These are phyloP conservation scores for Alternaria sp. DNA, from an alignment of 2,329 filamentous ascomycete species.

Conservation along the genomic window DNA sequence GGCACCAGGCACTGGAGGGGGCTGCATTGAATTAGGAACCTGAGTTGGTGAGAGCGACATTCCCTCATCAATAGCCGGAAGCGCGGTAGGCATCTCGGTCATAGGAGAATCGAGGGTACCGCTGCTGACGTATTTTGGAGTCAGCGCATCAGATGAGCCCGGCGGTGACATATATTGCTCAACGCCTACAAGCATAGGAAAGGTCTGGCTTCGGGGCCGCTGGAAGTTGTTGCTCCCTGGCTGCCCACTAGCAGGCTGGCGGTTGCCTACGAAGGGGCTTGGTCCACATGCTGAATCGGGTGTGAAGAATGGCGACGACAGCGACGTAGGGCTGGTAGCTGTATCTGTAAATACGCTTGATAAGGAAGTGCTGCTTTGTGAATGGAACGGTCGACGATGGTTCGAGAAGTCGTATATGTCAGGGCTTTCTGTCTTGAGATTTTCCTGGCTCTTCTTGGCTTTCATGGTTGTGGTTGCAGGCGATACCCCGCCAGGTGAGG, in stretches of 20 bases:
- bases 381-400: constrained; percentile 70
- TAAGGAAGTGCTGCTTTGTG: constrained; percentile 71
- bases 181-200: constrained; percentile 72
- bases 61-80: constrained; percentile 53
- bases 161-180: constrained; percentile 65
- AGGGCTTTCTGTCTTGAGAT: constrained; percentile 65
- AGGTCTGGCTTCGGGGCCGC: constrained; percentile 86
- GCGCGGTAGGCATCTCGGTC: constrained; percentile 53
- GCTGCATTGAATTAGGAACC: constrained; percentile 55
- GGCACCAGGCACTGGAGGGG: constrained; percentile 55
- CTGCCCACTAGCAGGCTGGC: constrained; percentile 58
- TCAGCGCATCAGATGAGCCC: constrained; percentile 61
- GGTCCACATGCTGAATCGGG: constrained; percentile 71
- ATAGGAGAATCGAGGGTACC: constrained; percentile 61
- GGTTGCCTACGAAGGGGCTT: constrained; percentile 68
- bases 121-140: constrained; percentile 61
- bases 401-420: constrained; percentile 67
- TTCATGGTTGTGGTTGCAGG: constrained; percentile 71
- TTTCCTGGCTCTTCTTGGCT: constrained; percentile 73
- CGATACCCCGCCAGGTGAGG: constrained; percentile 73
- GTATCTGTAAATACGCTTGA: constrained; percentile 73
- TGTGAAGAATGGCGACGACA: constrained; percentile 79
- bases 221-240: constrained; percentile 66
- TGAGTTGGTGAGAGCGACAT: constrained; percentile 48
- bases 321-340: constrained; percentile 74